A percentile compares a stretch with the other conserved stretches of the same genome.
Evolutionary conservation across 306 rosid genomes (phyloP).

Genomic region (Datisca glomerata): DNA sequence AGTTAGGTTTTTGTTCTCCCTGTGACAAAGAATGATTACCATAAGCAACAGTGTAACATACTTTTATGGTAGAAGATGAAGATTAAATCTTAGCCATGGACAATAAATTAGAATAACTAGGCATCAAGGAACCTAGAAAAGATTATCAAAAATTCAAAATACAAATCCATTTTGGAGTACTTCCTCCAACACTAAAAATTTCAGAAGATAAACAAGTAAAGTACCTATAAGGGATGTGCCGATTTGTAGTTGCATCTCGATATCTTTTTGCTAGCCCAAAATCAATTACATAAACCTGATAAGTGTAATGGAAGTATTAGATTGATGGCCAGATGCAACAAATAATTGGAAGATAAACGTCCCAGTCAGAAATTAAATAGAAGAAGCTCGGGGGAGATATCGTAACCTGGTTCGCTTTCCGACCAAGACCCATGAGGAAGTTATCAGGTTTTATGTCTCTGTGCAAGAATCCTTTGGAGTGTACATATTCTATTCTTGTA

Average conservation of each 20-base stretch:
- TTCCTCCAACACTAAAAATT: too few relatives aligned
- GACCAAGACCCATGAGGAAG: slow-evolving; percentile 98
- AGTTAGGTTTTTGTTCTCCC: slow-evolving; percentile 87
- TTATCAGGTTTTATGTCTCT: slow-evolving; percentile 96
- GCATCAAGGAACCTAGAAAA: slow-evolving; percentile 5
- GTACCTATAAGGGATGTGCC: slow-evolving; percentile 87
- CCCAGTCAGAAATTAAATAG: neutral
- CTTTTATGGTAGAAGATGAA: too few relatives aligned
- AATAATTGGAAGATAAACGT: slow-evolving; percentile 1
- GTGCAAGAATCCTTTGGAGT: slow-evolving; percentile 89
- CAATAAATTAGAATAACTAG: neutral
- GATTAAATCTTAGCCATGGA: slow-evolving; percentile 1
- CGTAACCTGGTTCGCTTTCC: slow-evolving; percentile 91
- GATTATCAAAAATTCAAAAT: neutral
- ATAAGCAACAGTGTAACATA: too few relatives aligned
- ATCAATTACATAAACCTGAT: slow-evolving; percentile 82
- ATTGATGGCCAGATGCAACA: neutral
- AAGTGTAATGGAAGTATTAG: slow-evolving; percentile 5
- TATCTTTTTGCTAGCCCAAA: slow-evolving; percentile 94
- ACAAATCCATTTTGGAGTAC: too few relatives aligned
- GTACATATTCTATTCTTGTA: slow-evolving; percentile 80
- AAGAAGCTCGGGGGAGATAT: neutral
- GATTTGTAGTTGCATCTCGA: slow-evolving; percentile 69
- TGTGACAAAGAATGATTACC: slow-evolving; percentile 18
- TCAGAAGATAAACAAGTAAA: slow-evolving; percentile 1